Percentiles rank a stretch among this genome's conserved stretches.
These are phyloP conservation scores for Thozetella sp. DNA, from an alignment of 495 filamentous ascomycete genomes.

Conservation along the genomic window DNA sequence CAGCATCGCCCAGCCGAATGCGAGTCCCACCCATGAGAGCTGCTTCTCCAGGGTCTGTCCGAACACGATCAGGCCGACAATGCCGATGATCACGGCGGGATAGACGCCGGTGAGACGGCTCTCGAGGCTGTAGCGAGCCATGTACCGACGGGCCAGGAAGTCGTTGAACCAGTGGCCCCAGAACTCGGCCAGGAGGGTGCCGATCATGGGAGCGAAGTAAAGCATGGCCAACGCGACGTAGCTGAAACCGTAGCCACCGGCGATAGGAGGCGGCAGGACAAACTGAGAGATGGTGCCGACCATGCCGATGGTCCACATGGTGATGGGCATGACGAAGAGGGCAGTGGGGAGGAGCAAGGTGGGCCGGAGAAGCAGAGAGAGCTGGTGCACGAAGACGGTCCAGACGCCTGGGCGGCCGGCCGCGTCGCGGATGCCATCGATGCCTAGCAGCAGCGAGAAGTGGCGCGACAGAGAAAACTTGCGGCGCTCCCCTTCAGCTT, in stretches of 20 bases:
- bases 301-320: conserved; percentile 37
- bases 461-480: neutral
- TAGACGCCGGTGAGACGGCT: conserved; percentile 60
- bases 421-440: conserved; percentile 25
- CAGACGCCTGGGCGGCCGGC: conserved; percentile 14
- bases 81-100: conserved; percentile 49
- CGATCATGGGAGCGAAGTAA: conserved; percentile 38
- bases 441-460: conserved; percentile 11
- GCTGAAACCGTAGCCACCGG: conserved; percentile 25
- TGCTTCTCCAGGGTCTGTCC: conserved; percentile 31
- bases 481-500: neutral
- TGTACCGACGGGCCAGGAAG: conserved; percentile 24
- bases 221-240: conserved; percentile 24
- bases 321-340: conserved; percentile 14
- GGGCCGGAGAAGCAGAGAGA: conserved; percentile 18
- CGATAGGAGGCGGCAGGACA: conserved; percentile 26
- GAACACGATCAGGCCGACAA: conserved; percentile 30
- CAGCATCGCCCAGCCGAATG: conserved; percentile 28
- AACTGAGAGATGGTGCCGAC: conserved; percentile 30
- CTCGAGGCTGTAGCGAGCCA: conserved; percentile 49
- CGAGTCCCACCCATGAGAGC: conserved; percentile 27
- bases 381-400: conserved; percentile 18
- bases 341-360: conserved; percentile 27
- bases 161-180: conserved; percentile 43
- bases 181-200: conserved; percentile 27